Conservation (phyloP, 148 eudicot genomes). For the Simmondsia chinensis region DNA sequence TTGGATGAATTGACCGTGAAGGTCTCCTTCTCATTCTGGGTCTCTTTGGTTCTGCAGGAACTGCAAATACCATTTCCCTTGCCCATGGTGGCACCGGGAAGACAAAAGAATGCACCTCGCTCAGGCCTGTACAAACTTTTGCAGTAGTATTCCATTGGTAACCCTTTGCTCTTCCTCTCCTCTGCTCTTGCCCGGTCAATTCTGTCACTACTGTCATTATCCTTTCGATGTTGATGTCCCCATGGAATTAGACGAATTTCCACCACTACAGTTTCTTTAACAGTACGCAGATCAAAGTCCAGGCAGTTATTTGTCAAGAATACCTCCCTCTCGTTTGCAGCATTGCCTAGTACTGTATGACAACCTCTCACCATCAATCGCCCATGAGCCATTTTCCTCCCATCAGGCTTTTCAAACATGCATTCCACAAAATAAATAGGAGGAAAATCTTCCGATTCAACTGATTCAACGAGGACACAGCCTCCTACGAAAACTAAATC, state of each 20-base stretch:
- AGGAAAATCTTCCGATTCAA: constrained; percentile 29
- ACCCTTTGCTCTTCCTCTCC: constrained; percentile 69
- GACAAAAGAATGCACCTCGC: constrained; percentile 76
- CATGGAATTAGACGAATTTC: constrained; percentile 51
- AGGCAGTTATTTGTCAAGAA: constrained; percentile 75
- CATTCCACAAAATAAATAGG: constrained; percentile 78
- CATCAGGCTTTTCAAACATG: constrained; percentile 66
- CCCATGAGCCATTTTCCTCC: constrained; percentile 72
- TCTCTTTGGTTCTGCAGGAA: constrained; percentile 47
- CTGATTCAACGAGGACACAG: constrained; percentile 52
- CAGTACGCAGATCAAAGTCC: constrained; percentile 59
- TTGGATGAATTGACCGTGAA: constrained; percentile 42
- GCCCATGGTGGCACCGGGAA: constrained; percentile 45
- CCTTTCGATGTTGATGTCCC: constrained; percentile 73
- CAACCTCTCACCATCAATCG: constrained; percentile 64
- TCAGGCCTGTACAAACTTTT: constrained; percentile 76
- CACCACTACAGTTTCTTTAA: constrained; percentile 34
- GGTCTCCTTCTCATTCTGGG: constrained; percentile 26
- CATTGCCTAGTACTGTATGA: constrained; percentile 67
- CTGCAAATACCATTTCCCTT: constrained; percentile 62
- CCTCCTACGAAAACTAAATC: constrained; percentile 44
- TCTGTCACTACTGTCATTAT: constrained; percentile 49
- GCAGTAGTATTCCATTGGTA: constrained; percentile 77
- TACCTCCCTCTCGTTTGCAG: constrained; percentile 79
- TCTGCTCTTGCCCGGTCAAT: constrained; percentile 69